Conservation (phyloP, 73 alveolate species). For the Paramecium primaurelia region DNA sequence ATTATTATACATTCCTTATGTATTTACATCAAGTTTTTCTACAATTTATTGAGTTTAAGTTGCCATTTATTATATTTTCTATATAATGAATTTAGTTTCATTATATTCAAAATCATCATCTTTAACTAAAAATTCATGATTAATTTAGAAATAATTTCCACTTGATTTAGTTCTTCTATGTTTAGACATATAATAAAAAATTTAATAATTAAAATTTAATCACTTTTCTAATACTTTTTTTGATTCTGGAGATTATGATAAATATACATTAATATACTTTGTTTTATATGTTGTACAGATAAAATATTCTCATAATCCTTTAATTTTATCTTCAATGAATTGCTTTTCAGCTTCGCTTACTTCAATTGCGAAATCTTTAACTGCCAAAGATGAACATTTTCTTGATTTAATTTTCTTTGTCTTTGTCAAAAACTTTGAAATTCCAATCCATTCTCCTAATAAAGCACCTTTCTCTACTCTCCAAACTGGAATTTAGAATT, state of each 20-base stretch:
- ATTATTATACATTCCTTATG: background rate
- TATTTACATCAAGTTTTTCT: background rate
- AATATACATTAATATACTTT: background rate
- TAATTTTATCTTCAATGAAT: slow-evolving; percentile 28
- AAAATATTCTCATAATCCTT: slow-evolving; percentile 16
- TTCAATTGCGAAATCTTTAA: slow-evolving; percentile 37
- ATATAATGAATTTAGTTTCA: background rate
- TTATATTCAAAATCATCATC: slow-evolving; percentile 8
- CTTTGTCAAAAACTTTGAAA: slow-evolving; percentile 29
- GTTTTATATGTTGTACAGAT: background rate
- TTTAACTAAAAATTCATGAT: background rate
- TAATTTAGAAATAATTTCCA: background rate
- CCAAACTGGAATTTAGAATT: slow-evolving; percentile 39
- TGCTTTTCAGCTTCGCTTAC: slow-evolving; percentile 18
- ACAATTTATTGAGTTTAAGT: background rate
- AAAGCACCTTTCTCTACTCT: slow-evolving; percentile 31
- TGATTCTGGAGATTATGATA: background rate
- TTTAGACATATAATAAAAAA: slow-evolving; percentile 29
- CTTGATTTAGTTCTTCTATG: slow-evolving; percentile 38
- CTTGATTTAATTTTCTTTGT: slow-evolving; percentile 41
- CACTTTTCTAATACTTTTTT: background rate
- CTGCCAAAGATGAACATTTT: slow-evolving; percentile 46
- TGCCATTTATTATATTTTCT: background rate
- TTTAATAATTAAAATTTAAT: background rate
- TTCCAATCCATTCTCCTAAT: slow-evolving; percentile 47